Percentiles rank a stretch among this genome's conserved stretches.
These are phyloP conservation scores for Rhizophagus sp. DNA, from an alignment of 192 early-diverging fungal species.

Conservation along the genomic window DNA sequence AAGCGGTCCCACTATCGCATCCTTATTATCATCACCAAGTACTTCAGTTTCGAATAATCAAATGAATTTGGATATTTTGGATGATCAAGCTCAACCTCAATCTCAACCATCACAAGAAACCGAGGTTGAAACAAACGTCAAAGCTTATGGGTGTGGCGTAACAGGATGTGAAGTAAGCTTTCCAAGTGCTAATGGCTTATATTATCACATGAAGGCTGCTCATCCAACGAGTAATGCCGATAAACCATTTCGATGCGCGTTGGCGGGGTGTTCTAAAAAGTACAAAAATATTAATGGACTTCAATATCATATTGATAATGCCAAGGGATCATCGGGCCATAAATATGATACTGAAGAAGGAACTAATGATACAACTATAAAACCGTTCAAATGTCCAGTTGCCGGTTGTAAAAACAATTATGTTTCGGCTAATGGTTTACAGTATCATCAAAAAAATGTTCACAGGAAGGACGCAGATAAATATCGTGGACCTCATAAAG, in stretches of 20 bases:
- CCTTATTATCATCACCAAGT: conserved; percentile 12
- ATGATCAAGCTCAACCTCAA: background rate
- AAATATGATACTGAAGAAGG: conserved; percentile 2
- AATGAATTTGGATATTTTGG: background rate
- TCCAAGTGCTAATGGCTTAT: conserved; percentile 37
- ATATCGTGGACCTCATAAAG: background rate
- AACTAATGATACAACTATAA: background rate
- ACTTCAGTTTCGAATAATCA: background rate
- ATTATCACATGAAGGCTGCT: conserved; percentile 43
- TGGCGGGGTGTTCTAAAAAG: conserved; percentile 63
- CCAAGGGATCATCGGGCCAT: conserved; percentile 19
- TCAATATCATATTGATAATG: conserved; percentile 72
- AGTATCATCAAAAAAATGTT: conserved; percentile 34
- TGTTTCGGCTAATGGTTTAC: conserved; percentile 41
- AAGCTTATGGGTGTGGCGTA: conserved; percentile 44
- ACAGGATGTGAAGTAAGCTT: conserved; percentile 35
- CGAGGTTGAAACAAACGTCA: background rate
- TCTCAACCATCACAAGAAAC: background rate
- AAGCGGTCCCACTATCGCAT: conserved; percentile 12
- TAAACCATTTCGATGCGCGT: conserved; percentile 70
- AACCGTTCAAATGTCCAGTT: conserved; percentile 40
- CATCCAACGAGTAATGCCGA: conserved; percentile 30
- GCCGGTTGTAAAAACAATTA: conserved; percentile 47
- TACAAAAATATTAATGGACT: conserved; percentile 89
- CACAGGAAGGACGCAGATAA: conserved; percentile 7